These are phyloP conservation scores for Starmerella etchellsii DNA, from an alignment of 805 yeast species.

Conservation along the genomic window DNA sequence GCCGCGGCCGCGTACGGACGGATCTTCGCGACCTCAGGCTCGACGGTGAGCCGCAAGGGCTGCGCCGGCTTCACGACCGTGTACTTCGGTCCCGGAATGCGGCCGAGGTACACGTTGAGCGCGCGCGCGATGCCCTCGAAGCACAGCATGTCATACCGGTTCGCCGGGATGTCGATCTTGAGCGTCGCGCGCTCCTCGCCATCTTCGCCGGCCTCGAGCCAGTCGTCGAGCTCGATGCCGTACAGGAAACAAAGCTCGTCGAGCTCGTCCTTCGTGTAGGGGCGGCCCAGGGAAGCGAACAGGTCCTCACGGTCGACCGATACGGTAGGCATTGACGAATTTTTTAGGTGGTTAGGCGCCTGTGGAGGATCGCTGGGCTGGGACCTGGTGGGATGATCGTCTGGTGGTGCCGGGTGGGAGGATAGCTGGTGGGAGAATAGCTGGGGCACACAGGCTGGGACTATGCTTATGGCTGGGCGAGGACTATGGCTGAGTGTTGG, in stretches of 20 bases:
- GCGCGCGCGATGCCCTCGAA: conserved; percentile 97
- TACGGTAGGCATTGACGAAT: conserved; percentile 95
- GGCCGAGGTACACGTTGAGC: conserved; percentile 77
- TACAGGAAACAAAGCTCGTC: conserved; percentile 96
- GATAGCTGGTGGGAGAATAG: too few species aligned
- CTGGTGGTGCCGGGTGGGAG: too few species aligned
- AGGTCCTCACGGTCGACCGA: conserved; percentile 90
- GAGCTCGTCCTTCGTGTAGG: conserved; percentile 68
- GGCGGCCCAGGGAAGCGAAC: conserved; percentile 57
- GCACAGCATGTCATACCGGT: conserved; percentile 95
- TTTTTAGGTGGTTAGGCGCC: too few species aligned
- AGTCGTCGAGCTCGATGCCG: conserved; percentile 96
- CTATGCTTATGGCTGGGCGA: too few species aligned
- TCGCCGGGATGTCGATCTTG: conserved; percentile 95
- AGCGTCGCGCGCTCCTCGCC: conserved; percentile 93
- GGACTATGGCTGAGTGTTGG: too few species aligned
- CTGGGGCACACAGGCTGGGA: too few species aligned
- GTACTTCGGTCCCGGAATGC: conserved; percentile 49
- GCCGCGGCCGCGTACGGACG: conserved; percentile 96
- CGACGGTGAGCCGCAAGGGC: conserved; percentile 50
- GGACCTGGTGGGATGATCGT: too few species aligned
- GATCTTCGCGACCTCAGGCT: conserved; percentile 54
- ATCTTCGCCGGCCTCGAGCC: conserved; percentile 42
- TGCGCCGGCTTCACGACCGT: conserved; percentile 51
- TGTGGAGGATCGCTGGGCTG: too few species aligned